phyloP scores from a whole-genome alignment of 1,284 basidiomycete species.

The Tilletia setariae region DNA sequence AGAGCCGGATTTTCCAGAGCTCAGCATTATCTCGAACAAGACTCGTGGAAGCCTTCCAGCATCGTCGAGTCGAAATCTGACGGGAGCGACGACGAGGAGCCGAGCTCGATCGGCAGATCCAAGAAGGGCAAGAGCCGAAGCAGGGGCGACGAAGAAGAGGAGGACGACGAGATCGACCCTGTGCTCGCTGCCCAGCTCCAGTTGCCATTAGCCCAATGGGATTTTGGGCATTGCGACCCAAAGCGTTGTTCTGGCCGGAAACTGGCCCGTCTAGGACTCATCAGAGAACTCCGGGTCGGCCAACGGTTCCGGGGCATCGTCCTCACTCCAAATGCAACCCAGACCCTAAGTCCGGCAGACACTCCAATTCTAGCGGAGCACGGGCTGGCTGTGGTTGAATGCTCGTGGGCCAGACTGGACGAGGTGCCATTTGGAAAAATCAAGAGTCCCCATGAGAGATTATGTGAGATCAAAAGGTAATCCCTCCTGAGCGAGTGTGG shows the following conservation, averaged over 20 bases:
- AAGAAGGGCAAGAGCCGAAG: constrained; percentile 16
- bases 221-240: constrained; percentile 96
- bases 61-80: constrained; percentile 28
- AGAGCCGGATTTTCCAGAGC: constrained; percentile 26
- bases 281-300: constrained; percentile 78
- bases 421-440: constrained; percentile 94
- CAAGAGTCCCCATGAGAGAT: constrained; percentile 82
- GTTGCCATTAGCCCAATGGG: constrained; percentile 59
- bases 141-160: constrained; percentile 19
- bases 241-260: constrained; percentile 92
- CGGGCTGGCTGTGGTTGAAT: constrained; percentile 93
- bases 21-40: constrained; percentile 16
- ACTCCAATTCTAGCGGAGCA: constrained; percentile 70
- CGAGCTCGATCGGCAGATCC: constrained; percentile 12
- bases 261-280: constrained; percentile 77
- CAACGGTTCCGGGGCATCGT: constrained; percentile 86
- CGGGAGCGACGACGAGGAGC: constrained; percentile 18
- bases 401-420: constrained; percentile 90
- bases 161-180: constrained; percentile 8
- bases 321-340: constrained; percentile 82
- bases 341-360: constrained; percentile 78
- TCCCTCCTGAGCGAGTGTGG: too few relatives aligned
- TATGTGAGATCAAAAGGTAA: constrained; percentile 62
- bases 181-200: constrained; percentile 26
- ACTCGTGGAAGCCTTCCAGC: constrained; percentile 30